Evolutionary conservation across 257 asterid genomes (phyloP), one percentile per base, ranked within the genome.

Genomic region (Solanum gandarillasii): DNA sequence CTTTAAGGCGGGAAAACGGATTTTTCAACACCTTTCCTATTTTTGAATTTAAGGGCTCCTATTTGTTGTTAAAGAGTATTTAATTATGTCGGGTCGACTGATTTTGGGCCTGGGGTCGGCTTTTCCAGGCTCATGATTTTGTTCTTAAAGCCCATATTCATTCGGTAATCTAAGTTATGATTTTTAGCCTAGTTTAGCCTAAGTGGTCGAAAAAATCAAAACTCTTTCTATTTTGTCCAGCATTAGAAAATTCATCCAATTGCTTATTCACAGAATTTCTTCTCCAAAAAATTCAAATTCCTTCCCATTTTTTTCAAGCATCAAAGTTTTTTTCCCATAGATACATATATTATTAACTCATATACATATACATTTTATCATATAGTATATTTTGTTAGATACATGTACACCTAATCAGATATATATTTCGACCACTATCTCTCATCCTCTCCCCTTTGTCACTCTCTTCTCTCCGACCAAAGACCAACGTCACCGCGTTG

Each of bases 1-100:
- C 60, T 27, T 65, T n/a, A 67, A 83, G 87, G 89, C 87, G 89
- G 89, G 89, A 87, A 87, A 87, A 43, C 9, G 21, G 86, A 48
- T 12, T n/a, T 76, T 78, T 78, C 35, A 8, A 25, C 36, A 16
- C 70, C 29, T 48, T 39, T 48, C 20, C 31, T 82, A 10, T 9
- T 82, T 79, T 82, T 82, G 85, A 82, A 48, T 29, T 82, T 9
- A 82, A 60, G 29, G 85, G 85, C 23, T 14, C 18, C 67, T 43
- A 4, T 9, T 29, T 79, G n/a, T 43, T 27, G 36, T 75, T 11
- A 21, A 35, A 55, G 25, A 58, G 27, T 21, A 73, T 73, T 35
- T 20, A 18, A 70, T 70, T 29, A 16, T 31, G 9, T 72, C 43
- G 79, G 79, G 79, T 72, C 43, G 43, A 72, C 41, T 32, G 25